Conservation (phyloP, 2,329 filamentous ascomycete genomes). For the Rhexocercosporidium sp. region DNA sequence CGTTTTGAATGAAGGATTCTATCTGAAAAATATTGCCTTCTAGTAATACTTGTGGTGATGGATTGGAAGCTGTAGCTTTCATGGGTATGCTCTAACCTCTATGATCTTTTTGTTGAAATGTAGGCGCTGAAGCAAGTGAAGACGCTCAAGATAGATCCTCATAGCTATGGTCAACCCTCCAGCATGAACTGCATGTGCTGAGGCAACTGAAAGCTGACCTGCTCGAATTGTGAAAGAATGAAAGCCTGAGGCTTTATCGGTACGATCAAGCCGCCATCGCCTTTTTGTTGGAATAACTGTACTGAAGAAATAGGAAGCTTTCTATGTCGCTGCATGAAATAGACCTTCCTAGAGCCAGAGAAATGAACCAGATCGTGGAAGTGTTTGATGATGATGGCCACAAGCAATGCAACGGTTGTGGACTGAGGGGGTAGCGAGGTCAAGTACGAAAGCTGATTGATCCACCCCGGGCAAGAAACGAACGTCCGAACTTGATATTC, state of each 20-base stretch:
- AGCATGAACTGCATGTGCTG: background rate
- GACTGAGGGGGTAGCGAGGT: too few relatives aligned
- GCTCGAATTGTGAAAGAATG: background rate
- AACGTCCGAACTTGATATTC: background rate
- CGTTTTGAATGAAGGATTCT: constrained; percentile 18
- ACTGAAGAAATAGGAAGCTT: background rate
- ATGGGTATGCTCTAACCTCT: background rate
- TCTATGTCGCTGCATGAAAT: background rate
- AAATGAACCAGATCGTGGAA: background rate
- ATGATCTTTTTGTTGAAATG: background rate
- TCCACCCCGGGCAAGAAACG: background rate
- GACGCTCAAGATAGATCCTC: background rate
- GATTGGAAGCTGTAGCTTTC: background rate
- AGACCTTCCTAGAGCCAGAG: background rate
- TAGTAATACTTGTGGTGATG: background rate
- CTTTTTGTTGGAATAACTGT: background rate
- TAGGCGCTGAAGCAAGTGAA: background rate
- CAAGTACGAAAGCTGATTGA: too few relatives aligned
- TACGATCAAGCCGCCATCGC: background rate
- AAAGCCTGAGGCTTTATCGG: background rate
- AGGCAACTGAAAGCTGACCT: background rate
- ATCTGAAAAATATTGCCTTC: constrained; percentile 3
- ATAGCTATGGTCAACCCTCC: background rate
- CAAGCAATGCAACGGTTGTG: too few relatives aligned
- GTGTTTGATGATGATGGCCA: too few relatives aligned